Conservation (phyloP, 2,329 filamentous ascomycete genomes). For the Claviceps capensis region DNA sequence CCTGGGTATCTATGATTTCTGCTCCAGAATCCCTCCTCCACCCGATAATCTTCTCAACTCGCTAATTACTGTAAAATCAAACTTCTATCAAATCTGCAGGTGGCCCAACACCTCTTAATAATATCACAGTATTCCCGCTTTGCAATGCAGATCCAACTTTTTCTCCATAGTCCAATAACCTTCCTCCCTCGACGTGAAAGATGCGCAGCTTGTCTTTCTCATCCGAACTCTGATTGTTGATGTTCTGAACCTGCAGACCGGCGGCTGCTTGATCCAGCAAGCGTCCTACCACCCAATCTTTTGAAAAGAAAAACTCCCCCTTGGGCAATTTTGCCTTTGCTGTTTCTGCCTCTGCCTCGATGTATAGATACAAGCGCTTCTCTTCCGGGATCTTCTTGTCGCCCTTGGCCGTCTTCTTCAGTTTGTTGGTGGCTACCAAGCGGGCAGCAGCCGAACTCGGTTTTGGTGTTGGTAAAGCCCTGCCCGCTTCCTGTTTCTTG, state of each 20-base stretch:
- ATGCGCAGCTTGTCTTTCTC: conserved; percentile 73
- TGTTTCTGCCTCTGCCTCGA: conserved; percentile 81
- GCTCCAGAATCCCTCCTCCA: neutral
- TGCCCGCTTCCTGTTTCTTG: conserved; percentile 50
- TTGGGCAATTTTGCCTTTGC: conserved; percentile 71
- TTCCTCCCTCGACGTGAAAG: conserved; percentile 84
- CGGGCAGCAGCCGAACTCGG: conserved; percentile 50
- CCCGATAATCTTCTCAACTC: neutral
- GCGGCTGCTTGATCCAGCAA: conserved; percentile 67
- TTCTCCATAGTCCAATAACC: conserved; percentile 76
- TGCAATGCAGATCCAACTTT: conserved; percentile 61
- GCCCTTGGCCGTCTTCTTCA: conserved; percentile 84
- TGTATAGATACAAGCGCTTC: conserved; percentile 79
- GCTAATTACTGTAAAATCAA: neutral
- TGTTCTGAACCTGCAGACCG: conserved; percentile 64
- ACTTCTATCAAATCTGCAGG: conserved; percentile 56
- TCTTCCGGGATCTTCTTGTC: conserved; percentile 68
- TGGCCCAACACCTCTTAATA: conserved; percentile 75
- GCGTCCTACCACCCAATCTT: conserved; percentile 81
- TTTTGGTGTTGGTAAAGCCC: conserved; percentile 48
- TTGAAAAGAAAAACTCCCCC: conserved; percentile 66
- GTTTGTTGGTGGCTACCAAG: conserved; percentile 54
- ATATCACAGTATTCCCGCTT: conserved; percentile 79
- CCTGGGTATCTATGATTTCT: neutral
- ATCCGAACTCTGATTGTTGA: conserved; percentile 64